Evolutionary conservation across 2,329 filamentous ascomycete species (phyloP), one percentile per base, ranked within the genome.

Genomic region (Trichophaea hybrida): DNA sequence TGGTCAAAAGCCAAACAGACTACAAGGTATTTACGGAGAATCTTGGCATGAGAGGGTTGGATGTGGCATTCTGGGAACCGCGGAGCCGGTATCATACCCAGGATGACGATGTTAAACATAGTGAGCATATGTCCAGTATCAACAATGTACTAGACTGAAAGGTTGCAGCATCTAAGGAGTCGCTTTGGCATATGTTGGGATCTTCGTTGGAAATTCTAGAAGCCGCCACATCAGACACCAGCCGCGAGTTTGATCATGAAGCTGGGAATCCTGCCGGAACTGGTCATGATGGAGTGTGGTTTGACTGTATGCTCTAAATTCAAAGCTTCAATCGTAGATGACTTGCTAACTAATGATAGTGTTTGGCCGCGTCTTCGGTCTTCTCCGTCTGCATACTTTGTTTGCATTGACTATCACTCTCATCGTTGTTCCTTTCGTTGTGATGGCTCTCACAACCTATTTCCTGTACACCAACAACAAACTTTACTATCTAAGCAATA

Each of bases 131-230:
- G 24, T 24, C 24, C 24, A 24, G 3, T 24, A 24, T 24, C 24
- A 3, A 3, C 3, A 24, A 3, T 24, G 24, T 24, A 24, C 24
- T 3, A 3, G 24, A 24, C 24, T 24, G 24, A 24, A 24, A 24
- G 3, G 24, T 24, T 24, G 24, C 24, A 24, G 24, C 66, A 1
- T 77, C 72, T 59, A 70, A 71, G 60, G 75, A 79, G 55, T 82
- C 80, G 2, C 73, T 97, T 17, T 97, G 90, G 90, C 90, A 97
- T 71, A 97, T 98, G 93, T 77, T 98, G 40, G 94, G 88, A 40
- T 84, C 84, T 12, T 82, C 89, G 5, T 74, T 96, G 31, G 80
- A 83, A 5, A 93, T 90, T 0, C 81, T 87, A 24, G 77, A 84
- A 68, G 77, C 77, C 1, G 76, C 97, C 48, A 84, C 88, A 0